Conservation (phyloP, 495 filamentous ascomycete species). For the Penicillium longicatenatum region DNA sequence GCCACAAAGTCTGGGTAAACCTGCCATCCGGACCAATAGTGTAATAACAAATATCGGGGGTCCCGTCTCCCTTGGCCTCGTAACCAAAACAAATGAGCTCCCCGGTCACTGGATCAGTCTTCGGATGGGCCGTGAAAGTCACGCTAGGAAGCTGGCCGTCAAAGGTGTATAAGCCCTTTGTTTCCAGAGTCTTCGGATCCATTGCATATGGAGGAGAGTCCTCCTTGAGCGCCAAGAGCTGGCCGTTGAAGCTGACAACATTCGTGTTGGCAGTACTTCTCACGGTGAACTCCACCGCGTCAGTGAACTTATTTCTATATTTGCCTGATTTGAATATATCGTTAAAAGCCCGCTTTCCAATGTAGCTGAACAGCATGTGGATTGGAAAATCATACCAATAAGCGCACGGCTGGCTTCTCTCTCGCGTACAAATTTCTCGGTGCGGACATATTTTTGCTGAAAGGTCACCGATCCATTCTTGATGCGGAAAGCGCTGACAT, state of each 20-base stretch:
- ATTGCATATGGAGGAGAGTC: slow-evolving; percentile 57
- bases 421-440: slow-evolving; percentile 50
- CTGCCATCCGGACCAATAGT: slow-evolving; percentile 42
- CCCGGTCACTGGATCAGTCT: slow-evolving; percentile 57
- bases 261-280: slow-evolving; percentile 58
- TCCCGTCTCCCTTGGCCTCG: slow-evolving; percentile 50
- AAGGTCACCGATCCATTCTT: slow-evolving; percentile 50
- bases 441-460: slow-evolving; percentile 55
- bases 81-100: slow-evolving; percentile 61
- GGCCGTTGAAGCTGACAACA: slow-evolving; percentile 52
- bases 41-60: slow-evolving; percentile 51
- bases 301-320: slow-evolving; percentile 58
- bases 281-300: slow-evolving; percentile 50
- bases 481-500: slow-evolving; percentile 56
- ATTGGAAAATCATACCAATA: slow-evolving; percentile 26
- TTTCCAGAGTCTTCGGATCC: slow-evolving; percentile 58
- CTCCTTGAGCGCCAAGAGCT: slow-evolving; percentile 57
- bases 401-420: slow-evolving; percentile 38
- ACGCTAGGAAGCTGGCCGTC: slow-evolving; percentile 55
- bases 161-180: slow-evolving; percentile 55
- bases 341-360: background rate
- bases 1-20: slow-evolving; percentile 48
- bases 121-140: slow-evolving; percentile 64
- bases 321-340: slow-evolving; percentile 29
- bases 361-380: background rate